Percentiles rank a stretch among this genome's conserved stretches.
Evolutionary conservation across 257 asterid genomes (phyloP).

Genomic region (Rauvolfia tetraphylla): DNA sequence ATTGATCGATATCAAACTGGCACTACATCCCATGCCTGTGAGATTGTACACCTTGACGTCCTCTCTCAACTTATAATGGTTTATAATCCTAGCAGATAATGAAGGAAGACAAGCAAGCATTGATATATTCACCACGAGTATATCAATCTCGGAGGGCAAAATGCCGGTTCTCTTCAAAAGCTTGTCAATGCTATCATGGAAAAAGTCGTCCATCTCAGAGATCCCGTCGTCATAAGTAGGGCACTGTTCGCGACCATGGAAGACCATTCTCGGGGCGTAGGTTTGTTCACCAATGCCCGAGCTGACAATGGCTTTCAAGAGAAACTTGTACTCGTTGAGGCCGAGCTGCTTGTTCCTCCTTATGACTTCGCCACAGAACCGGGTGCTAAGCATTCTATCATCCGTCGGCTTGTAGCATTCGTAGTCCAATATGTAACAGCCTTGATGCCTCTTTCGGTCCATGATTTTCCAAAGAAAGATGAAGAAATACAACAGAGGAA

Average conservation of each 20-base stretch:
- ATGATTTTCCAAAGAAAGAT: constrained; percentile 25
- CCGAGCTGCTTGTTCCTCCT: constrained; percentile 74
- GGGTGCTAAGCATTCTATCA: constrained; percentile 53
- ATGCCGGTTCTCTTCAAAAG: constrained; percentile 42
- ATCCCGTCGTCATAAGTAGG: constrained; percentile 55
- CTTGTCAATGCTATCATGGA: constrained; percentile 40
- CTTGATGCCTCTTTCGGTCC: constrained; percentile 32
- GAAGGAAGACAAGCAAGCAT: constrained; percentile 70
- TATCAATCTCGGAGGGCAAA: constrained; percentile 56
- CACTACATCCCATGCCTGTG: constrained; percentile 94
- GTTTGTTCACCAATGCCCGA: constrained; percentile 95
- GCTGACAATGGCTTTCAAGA: constrained; percentile 71
- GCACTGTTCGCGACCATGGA: constrained; percentile 51
- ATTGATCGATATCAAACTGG: constrained; percentile 60
- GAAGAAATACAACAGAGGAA: constrained; percentile 42
- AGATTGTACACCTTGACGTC: constrained; percentile 70
- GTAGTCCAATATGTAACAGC: constrained; percentile 72
- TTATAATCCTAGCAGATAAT: constrained; percentile 52
- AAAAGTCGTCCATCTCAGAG: constrained; percentile 76
- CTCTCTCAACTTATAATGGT: constrained; percentile 50
- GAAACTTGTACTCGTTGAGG: constrained; percentile 62
- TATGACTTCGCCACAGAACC: constrained; percentile 55
- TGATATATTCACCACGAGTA: constrained; percentile 70
- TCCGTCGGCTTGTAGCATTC: constrained; percentile 60
- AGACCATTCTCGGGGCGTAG: constrained; percentile 69